Evolutionary conservation across 345 rosid species (phyloP), one percentile per base, ranked within the genome.

Genomic region (Arabis hirsuta): DNA sequence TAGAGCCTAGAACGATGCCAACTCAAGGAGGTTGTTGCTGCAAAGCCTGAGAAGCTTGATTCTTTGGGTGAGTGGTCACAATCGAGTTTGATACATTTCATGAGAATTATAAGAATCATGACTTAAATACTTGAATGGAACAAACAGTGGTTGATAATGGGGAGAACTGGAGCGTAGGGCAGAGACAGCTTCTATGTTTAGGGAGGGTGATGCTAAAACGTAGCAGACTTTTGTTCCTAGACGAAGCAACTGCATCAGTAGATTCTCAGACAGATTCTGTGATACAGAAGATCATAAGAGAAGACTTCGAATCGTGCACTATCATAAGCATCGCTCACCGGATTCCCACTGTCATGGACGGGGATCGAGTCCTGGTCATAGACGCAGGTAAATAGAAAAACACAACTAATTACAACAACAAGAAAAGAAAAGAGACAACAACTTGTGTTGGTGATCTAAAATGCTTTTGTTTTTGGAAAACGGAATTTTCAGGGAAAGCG

Each of bases 81-180:
- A 13, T 4, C 0, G 24, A 44, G 41, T 16, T 61, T n/a, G 34
- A 38, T 32, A 62, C 2, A 62, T 62, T 44, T 63, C 44, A 3
- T 47, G 32, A 32, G 31, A 45, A 16, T 16, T 16, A 16, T 14
- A 45, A 45, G 14, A n/a, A 45, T 44, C 10, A 2, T 29, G 54
- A 43, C 13, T 10, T 36, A 44, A 5, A 12, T 60, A 22, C 47
- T 65, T 72, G 13, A 64, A 46, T 55, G 71, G 55, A 36, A 64
- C 58, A 94, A 45, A 64, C 52, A 94, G 99, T 94, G 84, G 90
- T 71, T n/a, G 99, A 94, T 64, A 87, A 73, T 69, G 97, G 99
- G 1, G 99, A 94, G 50, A 94, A 94, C 72, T 94, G 97, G 99
- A 94, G 99, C 47, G 95, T 94, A 74, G 99, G 99, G 48, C 99